phyloP scores from a whole-genome alignment of 2,329 filamentous ascomycete species.

The Penicillium olsonii region DNA sequence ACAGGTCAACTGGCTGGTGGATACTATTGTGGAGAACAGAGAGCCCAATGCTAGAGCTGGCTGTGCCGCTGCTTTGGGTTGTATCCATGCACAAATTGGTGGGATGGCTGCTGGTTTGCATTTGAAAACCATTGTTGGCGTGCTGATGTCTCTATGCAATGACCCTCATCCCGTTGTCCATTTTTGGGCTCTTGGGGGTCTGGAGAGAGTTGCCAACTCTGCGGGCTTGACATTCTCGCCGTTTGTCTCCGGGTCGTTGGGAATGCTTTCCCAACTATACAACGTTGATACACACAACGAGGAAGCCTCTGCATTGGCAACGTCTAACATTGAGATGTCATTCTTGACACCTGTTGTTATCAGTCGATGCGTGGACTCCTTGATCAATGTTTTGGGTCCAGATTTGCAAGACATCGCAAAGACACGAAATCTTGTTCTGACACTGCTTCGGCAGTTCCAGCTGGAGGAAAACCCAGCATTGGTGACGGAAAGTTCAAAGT shows the following conservation, averaged over 20 bases:
- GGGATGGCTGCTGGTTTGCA: constrained; percentile 97
- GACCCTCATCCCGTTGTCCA: constrained; percentile 95
- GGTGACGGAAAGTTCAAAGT: constrained; percentile 75
- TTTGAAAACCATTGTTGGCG: constrained; percentile 94
- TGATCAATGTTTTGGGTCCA: constrained; percentile 93
- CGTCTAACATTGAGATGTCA: constrained; percentile 88
- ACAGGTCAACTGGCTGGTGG: constrained; percentile 88
- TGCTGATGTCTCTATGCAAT: constrained; percentile 95
- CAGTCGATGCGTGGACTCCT: constrained; percentile 85
- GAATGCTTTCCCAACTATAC: constrained; percentile 92
- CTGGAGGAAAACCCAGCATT: constrained; percentile 71
- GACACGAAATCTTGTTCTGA: constrained; percentile 88
- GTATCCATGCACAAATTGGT: constrained; percentile 91
- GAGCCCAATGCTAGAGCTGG: constrained; percentile 92
- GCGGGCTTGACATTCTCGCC: constrained; percentile 89
- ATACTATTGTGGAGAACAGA: constrained; percentile 90
- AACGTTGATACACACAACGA: constrained; percentile 87
- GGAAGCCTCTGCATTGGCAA: constrained; percentile 75
- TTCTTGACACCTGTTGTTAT: constrained; percentile 80
- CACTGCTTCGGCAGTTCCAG: constrained; percentile 79
- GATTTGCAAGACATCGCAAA: constrained; percentile 92
- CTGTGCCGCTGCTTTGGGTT: constrained; percentile 89
- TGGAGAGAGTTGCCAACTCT: constrained; percentile 84
- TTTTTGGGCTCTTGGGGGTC: constrained; percentile 90
- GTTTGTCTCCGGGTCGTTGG: constrained; percentile 86